Conservation (phyloP, 306 rosid species). For the Fragaria iinumae region DNA sequence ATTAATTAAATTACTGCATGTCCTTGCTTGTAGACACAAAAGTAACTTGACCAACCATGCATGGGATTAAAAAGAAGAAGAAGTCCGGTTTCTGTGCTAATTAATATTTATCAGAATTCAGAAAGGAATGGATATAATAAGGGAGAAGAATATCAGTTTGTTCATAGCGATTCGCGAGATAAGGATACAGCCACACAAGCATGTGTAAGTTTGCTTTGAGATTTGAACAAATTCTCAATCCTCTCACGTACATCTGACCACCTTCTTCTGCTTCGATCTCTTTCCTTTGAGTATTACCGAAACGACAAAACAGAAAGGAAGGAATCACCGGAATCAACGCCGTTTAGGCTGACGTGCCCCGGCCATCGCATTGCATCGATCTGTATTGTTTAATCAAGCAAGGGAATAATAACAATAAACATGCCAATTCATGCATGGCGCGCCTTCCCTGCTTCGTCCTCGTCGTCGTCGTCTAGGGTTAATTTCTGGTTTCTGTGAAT, state of each 20-base stretch:
- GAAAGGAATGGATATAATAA: neutral
- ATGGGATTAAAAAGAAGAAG: neutral
- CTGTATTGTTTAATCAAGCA: neutral
- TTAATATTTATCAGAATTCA: neutral
- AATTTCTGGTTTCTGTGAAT: slow-evolving; percentile 1
- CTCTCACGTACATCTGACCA: slow-evolving; percentile 18
- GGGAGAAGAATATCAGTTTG: slow-evolving; percentile 55
- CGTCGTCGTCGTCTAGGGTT: neutral
- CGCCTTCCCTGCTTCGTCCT: neutral
- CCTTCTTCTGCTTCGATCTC: slow-evolving; percentile 29
- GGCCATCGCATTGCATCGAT: slow-evolving; percentile 37
- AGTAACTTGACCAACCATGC: neutral
- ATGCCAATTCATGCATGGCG: slow-evolving; percentile 10
- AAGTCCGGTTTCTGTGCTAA: neutral
- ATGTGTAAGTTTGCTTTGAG: slow-evolving; percentile 65
- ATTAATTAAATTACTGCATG: neutral
- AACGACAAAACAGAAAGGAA: slow-evolving; percentile 84
- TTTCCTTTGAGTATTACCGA: slow-evolving; percentile 62
- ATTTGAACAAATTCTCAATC: slow-evolving; percentile 28
- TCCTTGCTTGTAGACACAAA: neutral
- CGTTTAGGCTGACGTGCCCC: slow-evolving; percentile 92
- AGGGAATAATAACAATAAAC: neutral
- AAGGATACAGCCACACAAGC: slow-evolving; percentile 65
- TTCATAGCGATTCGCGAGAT: slow-evolving; percentile 50
- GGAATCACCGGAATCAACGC: slow-evolving; percentile 96